These are phyloP conservation scores for Mycena crocata DNA, from an alignment of 768 basidiomycete genomes.

Conservation along the genomic window DNA sequence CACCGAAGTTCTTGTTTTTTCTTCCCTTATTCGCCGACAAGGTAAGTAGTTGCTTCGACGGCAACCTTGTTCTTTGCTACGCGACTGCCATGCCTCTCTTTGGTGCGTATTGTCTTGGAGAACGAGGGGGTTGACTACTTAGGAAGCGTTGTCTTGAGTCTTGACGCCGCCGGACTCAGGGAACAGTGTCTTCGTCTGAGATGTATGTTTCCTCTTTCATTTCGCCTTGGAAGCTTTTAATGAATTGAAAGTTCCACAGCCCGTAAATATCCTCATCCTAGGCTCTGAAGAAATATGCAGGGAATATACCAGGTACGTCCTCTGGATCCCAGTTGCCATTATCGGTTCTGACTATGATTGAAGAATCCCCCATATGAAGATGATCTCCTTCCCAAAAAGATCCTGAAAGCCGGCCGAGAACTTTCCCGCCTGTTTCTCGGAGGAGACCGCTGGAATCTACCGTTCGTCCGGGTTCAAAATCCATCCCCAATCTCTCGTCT, in stretches of 20 bases:
- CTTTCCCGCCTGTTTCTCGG: constrained; percentile 10
- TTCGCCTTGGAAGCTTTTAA: not conserved
- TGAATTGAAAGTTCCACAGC: too few species aligned
- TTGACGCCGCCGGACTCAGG: too few species aligned
- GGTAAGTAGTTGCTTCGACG: not conserved
- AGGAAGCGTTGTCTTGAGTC: too few species aligned
- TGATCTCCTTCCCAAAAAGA: constrained; percentile 2
- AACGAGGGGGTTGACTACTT: not conserved
- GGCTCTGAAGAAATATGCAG: not conserved
- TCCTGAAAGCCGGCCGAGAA: constrained; percentile 21
- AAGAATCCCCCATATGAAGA: not conserved
- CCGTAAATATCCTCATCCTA: too few species aligned
- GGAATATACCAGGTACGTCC: constrained; percentile 3
- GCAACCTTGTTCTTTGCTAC: constrained; percentile 14
- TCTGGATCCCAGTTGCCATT: not conserved
- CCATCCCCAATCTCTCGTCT: constrained; percentile 11
- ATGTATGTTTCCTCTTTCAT: not conserved
- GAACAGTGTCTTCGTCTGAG: too few species aligned
- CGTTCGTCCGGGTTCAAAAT: constrained; percentile 7
- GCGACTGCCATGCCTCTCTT: not conserved
- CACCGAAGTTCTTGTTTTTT: constrained; percentile 21
- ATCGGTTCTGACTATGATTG: not conserved
- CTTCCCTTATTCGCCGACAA: constrained; percentile 13
- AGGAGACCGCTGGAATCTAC: constrained; percentile 6
- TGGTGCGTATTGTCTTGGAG: constrained; percentile 7